Base-by-base conservation (phyloP, 2,329 filamentous ascomycete species). In the Microdochium bolleyi region DNA sequence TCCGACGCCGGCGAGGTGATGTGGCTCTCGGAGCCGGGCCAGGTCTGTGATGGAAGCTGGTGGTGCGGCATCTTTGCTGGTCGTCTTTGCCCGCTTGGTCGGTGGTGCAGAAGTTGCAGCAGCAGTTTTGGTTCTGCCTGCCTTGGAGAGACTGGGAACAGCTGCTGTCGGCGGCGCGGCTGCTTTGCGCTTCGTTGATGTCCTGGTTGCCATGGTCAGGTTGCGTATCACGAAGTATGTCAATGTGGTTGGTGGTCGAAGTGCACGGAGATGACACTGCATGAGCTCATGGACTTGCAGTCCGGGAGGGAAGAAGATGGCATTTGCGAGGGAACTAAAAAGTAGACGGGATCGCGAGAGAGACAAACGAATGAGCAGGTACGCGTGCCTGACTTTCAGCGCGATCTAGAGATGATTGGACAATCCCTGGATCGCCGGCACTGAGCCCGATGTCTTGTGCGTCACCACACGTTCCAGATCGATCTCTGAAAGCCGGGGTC, bases 391-490 rank as follows among this genome's bases (percentile, higher is more conserved):
- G 41, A 22, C 14, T 19, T 41, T 7, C 27, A 11, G 27, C 27
- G 27, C 16, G 41, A 46, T 46, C 41, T 46, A 7, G 13, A 24
- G n/a, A 13, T 22, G 41, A 46, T 46, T 46, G 41, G 41, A 19
- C 19, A 16, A 24, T 22, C 14, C 22, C 41, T 46, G 10, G 41
- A 46, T 46, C 41, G 41, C 16, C 41, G 41, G 41, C 41, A 19
- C 19, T 22, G 41, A 46, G 21, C 13, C 51, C 53, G 56, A 58
- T 62, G 57, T 61, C 58, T 54, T 49, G 25, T 60, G 55, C 61
- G 60, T 63, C 60, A 63, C 60, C 27, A 52, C 30, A 51, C 54
- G 49, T 37, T 49, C 48, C 34, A 51, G 56, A 59, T 61, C 57
- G 56, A 55, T 48, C 54, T 53, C 48, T 19, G 53, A 46, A 41